Percentiles rank a stretch among this genome's conserved stretches.
Conservation (phyloP, 164 flowering plant genomes). For the Nelumbo lutea region DNA sequence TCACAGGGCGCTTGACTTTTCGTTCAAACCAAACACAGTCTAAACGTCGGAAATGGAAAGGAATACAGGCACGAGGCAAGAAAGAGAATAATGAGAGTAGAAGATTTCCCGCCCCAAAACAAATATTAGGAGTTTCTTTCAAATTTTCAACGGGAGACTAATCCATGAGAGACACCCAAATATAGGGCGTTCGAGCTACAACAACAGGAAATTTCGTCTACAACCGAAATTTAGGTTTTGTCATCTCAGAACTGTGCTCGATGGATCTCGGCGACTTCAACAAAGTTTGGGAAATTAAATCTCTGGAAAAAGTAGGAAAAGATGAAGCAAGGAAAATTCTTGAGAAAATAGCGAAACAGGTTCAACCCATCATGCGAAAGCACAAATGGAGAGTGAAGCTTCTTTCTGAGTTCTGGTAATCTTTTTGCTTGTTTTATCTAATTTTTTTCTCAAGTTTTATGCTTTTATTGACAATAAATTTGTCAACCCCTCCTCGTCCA, state of each 20-base stretch:
- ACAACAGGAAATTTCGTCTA: no score
- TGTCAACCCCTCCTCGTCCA: not conserved
- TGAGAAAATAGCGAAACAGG: conserved; percentile 77
- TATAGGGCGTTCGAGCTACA: not conserved
- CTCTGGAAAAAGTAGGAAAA: conserved; percentile 60
- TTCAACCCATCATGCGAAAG: conserved; percentile 88
- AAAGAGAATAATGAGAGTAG: no score
- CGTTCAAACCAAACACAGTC: no score
- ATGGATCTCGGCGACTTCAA: conserved; percentile 66
- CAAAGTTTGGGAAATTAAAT: conserved; percentile 88
- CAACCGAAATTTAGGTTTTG: no score
- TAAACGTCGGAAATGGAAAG: no score
- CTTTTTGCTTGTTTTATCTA: not conserved
- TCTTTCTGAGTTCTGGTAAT: conserved; percentile 85
- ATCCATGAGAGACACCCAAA: not conserved
- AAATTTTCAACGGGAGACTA: no score
- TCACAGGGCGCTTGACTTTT: no score
- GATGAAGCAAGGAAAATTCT: conserved; percentile 71
- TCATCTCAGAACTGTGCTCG: not conserved
- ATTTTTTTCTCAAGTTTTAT: not conserved
- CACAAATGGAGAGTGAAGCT: conserved; percentile 88
- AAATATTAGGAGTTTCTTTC: no score
- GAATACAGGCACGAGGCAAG: no score
- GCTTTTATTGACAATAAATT: not conserved
- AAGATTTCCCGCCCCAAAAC: no score